A percentile compares a stretch with the other conserved stretches of the same genome.
Conservation (phyloP, 75 land plant species). For the Cunninghamia lanceolata region DNA sequence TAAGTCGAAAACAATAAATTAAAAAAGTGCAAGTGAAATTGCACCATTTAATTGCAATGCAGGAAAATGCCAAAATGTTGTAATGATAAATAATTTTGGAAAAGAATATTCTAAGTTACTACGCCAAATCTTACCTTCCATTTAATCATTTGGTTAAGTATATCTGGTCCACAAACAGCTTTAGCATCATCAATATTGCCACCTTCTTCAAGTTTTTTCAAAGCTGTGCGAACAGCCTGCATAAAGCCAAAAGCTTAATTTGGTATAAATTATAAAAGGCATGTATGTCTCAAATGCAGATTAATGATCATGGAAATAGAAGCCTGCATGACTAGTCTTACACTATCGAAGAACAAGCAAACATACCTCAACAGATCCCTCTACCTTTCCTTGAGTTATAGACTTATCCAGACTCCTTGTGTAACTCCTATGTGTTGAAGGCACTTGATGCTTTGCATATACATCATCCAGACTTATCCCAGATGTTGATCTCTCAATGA, state of each 20-base stretch:
- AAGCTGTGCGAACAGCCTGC: constrained; percentile 65
- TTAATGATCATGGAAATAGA: background rate
- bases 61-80: background rate
- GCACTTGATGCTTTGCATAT: constrained; percentile 24
- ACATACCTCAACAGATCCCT: constrained; percentile 62
- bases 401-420: constrained; percentile 30
- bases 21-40: background rate
- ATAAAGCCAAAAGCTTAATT: background rate
- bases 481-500: constrained; percentile 35
- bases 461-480: constrained; percentile 36
- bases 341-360: background rate
- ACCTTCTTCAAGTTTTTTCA: constrained; percentile 46
- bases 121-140: constrained; percentile 49
- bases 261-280: background rate
- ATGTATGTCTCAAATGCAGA: background rate
- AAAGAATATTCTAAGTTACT: background rate
- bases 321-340: background rate
- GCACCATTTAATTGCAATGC: too few relatives aligned
- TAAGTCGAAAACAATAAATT: background rate
- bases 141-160: constrained; percentile 32
- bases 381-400: constrained; percentile 49
- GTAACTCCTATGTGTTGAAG: constrained; percentile 30
- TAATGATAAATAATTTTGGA: background rate
- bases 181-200: constrained; percentile 65
- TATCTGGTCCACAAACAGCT: constrained; percentile 54